These are phyloP conservation scores for Santalum album DNA, from an alignment of 164 flowering plant genomes.

Conservation along the genomic window DNA sequence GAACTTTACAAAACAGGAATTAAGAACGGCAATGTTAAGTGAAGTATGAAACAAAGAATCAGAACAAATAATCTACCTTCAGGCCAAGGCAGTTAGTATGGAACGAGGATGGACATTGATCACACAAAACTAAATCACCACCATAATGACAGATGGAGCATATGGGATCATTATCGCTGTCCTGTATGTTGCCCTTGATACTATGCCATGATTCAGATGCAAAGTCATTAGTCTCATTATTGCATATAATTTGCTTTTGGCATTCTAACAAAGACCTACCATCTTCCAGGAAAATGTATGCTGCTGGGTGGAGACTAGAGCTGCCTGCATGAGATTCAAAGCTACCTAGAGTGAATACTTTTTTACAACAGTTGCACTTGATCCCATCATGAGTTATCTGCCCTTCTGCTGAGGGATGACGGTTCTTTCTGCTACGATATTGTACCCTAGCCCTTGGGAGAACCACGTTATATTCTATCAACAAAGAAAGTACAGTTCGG, in stretches of 20 bases:
- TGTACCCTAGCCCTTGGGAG: constrained; percentile 56
- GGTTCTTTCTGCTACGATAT: constrained; percentile 23
- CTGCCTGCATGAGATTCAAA: constrained; percentile 77
- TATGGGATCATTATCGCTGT: constrained; percentile 39
- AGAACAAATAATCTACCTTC: constrained; percentile 35
- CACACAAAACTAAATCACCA: constrained; percentile 71
- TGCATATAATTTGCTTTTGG: constrained; percentile 32
- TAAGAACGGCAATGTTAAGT: neutral
- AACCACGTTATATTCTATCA: constrained; percentile 65
- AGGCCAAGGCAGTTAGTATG: constrained; percentile 62
- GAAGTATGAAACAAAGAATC: neutral
- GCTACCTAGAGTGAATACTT: constrained; percentile 31
- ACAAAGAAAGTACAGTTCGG: constrained; percentile 61
- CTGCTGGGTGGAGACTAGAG: constrained; percentile 35
- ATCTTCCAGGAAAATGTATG: constrained; percentile 59
- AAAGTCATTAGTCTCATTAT: constrained; percentile 6
- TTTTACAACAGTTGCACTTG: constrained; percentile 67
- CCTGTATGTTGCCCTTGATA: constrained; percentile 13
- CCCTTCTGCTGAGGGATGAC: constrained; percentile 34
- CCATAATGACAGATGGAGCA: constrained; percentile 82
- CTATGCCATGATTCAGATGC: constrained; percentile 5
- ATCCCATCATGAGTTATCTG: constrained; percentile 64
- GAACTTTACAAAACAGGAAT: neutral
- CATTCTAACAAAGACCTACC: constrained; percentile 82
- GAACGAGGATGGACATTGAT: constrained; percentile 80